A percentile compares a stretch with the other conserved stretches of the same genome.
These are phyloP conservation scores for Mycosphaerelloides madeirae DNA, from an alignment of 2,329 filamentous ascomycete genomes.

Conservation along the genomic window DNA sequence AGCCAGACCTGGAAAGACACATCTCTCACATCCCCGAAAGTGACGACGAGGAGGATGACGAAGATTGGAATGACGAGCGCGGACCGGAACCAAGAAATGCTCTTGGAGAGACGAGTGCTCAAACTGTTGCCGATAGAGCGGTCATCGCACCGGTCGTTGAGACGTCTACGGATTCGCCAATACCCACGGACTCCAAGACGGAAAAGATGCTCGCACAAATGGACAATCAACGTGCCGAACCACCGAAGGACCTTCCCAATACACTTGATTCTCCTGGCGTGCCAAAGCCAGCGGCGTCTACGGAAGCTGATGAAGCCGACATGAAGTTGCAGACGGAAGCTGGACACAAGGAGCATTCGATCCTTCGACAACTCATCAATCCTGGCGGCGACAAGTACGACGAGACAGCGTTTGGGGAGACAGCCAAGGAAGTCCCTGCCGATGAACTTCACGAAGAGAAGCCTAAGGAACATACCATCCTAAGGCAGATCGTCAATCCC, in stretches of 20 bases:
- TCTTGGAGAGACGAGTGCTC: background rate
- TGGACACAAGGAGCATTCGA: constrained; percentile 12
- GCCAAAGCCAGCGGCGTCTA: constrained; percentile 5
- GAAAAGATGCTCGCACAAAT: constrained; percentile 8
- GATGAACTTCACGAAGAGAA: constrained; percentile 1
- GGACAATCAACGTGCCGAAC: constrained; percentile 12
- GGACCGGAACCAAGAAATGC: background rate
- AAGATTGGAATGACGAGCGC: constrained; percentile 10
- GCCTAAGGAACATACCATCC: constrained; percentile 16
- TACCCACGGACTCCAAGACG: constrained; percentile 4
- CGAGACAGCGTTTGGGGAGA: constrained; percentile 16
- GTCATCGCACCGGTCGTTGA: constrained; percentile 2
- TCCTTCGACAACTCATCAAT: constrained; percentile 18
- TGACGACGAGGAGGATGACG: constrained; percentile 15
- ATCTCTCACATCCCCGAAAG: constrained; percentile 29
- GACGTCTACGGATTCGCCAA: background rate
- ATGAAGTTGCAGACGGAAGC: constrained; percentile 8
- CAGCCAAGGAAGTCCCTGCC: constrained; percentile 7
- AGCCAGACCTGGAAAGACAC: constrained; percentile 30
- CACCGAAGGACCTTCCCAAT: constrained; percentile 3
- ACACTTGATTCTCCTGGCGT: constrained; percentile 11
- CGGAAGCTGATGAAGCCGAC: constrained; percentile 7
- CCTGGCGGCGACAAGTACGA: constrained; percentile 22
- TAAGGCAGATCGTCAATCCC: constrained; percentile 23
- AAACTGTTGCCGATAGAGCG: constrained; percentile 6